Conservation (phyloP, 192 early-diverging fungal species). For the Coemansia sp. region DNA sequence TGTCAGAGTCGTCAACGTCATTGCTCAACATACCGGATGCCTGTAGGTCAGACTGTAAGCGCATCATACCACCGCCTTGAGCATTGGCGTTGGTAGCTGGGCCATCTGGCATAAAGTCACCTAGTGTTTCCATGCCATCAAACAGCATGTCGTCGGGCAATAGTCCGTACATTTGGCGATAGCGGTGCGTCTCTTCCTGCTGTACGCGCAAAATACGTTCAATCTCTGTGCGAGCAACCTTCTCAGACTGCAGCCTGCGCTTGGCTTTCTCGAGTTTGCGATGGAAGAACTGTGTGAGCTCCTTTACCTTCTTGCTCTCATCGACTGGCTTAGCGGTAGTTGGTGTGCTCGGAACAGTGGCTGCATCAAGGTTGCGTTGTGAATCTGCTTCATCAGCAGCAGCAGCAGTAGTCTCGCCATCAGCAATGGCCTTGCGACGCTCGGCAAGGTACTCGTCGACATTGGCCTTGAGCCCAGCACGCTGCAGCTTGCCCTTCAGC, state of each 20-base stretch:
- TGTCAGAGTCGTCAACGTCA: not conserved
- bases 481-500: conserved; percentile 51
- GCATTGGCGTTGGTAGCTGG: too few relatives aligned
- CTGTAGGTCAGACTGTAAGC: too few relatives aligned
- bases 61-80: too few relatives aligned
- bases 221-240: conserved; percentile 16
- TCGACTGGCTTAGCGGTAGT: too few relatives aligned
- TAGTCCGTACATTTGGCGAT: conserved; percentile 32
- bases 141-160: conserved; percentile 17
- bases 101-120: conserved; percentile 21
- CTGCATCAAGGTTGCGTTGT: conserved; percentile 3
- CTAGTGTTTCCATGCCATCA: conserved; percentile 27
- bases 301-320: conserved; percentile 30
- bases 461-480: conserved; percentile 44
- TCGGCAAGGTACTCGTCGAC: conserved; percentile 49
- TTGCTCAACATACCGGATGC: too few relatives aligned
- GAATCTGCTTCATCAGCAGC: not conserved
- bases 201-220: conserved; percentile 25
- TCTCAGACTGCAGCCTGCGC: conserved; percentile 36
- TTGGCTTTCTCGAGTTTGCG: conserved; percentile 35
- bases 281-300: conserved; percentile 38
- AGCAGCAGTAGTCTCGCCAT: not conserved
- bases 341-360: too few relatives aligned
- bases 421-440: conserved; percentile 7
- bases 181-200: conserved; percentile 41